These are phyloP conservation scores for Trametes versicolor DNA, from an alignment of 1,284 basidiomycete genomes.

Conservation along the genomic window DNA sequence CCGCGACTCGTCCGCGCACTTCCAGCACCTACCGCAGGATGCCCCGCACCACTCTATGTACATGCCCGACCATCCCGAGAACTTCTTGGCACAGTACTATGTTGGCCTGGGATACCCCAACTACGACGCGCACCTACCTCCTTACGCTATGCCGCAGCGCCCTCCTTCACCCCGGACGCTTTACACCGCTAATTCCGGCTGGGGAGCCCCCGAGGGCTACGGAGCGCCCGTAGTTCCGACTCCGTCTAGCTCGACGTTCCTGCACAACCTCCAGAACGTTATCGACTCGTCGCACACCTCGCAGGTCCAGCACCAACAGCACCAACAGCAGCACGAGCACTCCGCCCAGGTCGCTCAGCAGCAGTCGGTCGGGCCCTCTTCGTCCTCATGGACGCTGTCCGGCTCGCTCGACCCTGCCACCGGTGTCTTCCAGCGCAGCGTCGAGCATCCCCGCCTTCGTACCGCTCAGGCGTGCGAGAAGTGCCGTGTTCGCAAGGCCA, in stretches of 20 bases:
- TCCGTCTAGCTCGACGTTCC: constrained; percentile 21
- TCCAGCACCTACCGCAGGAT: constrained; percentile 9
- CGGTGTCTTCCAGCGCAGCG: constrained; percentile 66
- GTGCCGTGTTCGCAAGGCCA: constrained; percentile 55
- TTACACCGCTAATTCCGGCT: constrained; percentile 22
- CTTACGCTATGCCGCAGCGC: constrained; percentile 11
- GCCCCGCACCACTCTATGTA: constrained; percentile 16
- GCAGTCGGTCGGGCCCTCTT: constrained; percentile 15
- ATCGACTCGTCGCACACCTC: constrained; percentile 33
- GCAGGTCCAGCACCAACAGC: constrained; percentile 23
- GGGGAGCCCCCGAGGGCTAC: constrained; percentile 14
- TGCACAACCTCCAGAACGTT: constrained; percentile 25
- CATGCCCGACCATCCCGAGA: constrained; percentile 23
- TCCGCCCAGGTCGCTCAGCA: constrained; percentile 5
- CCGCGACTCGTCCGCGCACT: constrained; percentile 1
- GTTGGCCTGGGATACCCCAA: constrained; percentile 5
- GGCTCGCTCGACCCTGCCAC: constrained; percentile 68
- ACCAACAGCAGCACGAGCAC: constrained; percentile 17
- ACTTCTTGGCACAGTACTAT: constrained; percentile 10
- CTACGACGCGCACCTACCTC: constrained; percentile 6
- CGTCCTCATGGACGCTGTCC: constrained; percentile 51
- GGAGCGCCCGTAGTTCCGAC: constrained; percentile 15
- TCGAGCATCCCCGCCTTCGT: constrained; percentile 64
- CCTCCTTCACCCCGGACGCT: constrained; percentile 15
- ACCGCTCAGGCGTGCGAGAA: constrained; percentile 56